These are phyloP conservation scores for Rhinocladiella similis DNA, from an alignment of 2,329 filamentous ascomycete species.

Conservation along the genomic window DNA sequence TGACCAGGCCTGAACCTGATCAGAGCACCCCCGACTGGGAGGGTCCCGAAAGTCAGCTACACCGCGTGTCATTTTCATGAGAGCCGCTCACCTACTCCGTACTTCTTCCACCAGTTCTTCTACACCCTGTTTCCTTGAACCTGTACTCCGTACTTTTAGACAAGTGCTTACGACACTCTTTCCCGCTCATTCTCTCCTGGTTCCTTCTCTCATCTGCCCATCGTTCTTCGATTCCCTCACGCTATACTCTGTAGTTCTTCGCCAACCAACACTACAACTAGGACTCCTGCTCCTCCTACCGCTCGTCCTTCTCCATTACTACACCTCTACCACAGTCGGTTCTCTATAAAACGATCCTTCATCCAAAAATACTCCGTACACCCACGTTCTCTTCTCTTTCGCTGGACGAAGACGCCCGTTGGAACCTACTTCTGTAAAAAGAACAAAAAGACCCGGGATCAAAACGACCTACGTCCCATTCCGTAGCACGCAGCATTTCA, in stretches of 20 bases:
- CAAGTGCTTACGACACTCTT: slow-evolving; percentile 17
- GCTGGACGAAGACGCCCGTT: slow-evolving; percentile 16
- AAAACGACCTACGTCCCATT: neutral
- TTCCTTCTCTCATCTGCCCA: neutral
- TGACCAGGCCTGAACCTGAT: slow-evolving; percentile 1
- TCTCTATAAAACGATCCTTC: neutral
- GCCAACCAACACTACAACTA: neutral
- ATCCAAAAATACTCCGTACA: neutral
- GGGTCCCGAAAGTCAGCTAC: neutral
- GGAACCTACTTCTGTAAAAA: neutral
- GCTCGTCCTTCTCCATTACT: neutral
- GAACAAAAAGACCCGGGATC: neutral
- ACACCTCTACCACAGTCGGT: neutral
- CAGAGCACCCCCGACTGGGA: neutral
- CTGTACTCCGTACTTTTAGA: slow-evolving; percentile 4
- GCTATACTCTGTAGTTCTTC: too few species aligned
- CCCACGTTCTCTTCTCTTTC: slow-evolving; percentile 1
- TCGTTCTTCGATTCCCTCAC: too few species aligned
- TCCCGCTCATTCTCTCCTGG: neutral
- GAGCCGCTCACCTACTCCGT: neutral
- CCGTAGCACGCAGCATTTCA: too few species aligned
- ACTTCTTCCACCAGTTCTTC: neutral
- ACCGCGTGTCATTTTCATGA: slow-evolving; percentile 1
- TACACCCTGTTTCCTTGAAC: slow-evolving; percentile 1
- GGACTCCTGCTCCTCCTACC: neutral